Base-by-base conservation (phyloP, 140 eudicot genomes). In the Anethum foeniculum region DNA sequence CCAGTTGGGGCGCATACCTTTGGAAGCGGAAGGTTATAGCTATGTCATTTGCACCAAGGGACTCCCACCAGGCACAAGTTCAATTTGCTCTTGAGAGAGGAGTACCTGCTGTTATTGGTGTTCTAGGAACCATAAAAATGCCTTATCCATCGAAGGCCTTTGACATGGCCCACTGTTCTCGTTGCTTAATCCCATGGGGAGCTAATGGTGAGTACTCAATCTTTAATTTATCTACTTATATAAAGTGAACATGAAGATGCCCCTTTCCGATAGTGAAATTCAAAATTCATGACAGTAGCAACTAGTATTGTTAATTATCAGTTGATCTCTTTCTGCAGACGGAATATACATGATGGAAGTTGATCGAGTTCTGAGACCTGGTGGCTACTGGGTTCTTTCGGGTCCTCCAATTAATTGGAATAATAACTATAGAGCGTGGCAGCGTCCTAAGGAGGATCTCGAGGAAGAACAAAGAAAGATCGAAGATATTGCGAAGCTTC, bases 341-440 rank as follows among this genome's bases (percentile, higher is more conserved):
- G 97, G 97, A 38, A 82, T 87, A 16, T 89, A 86, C 84, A 83
- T 93, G 94, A 93, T 84, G 90, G 97, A 93, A 84, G 93, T 92
- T 52, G 92, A 90, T 82, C 90, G 96, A 44, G 97, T 92, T 54
- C 91, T 90, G 44, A 84, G 94, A 84, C 94, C 94, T 41, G 97
- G 96, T 77, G 97, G 97, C 54, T 93, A 89, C 84, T 90, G 97
- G 94, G 90, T 93, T 69, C 94, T 93, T 82, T 89, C 93, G 19
- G 97, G 97, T 64, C 96, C 97, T 76, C 96, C 93, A 41, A 86
- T 93, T 78, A 93, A 85, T 75, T 93, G 97, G 97, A 93, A 86
- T 86, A 78, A 71, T 67, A 87, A 87, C 84, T 93, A 77, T 78
- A 82, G 81, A 73, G 82, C 92, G 75, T 90, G 97, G 96, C 90